phyloP scores from a whole-genome alignment of 1,284 basidiomycete genomes.

The Cerioporus squamosus region DNA sequence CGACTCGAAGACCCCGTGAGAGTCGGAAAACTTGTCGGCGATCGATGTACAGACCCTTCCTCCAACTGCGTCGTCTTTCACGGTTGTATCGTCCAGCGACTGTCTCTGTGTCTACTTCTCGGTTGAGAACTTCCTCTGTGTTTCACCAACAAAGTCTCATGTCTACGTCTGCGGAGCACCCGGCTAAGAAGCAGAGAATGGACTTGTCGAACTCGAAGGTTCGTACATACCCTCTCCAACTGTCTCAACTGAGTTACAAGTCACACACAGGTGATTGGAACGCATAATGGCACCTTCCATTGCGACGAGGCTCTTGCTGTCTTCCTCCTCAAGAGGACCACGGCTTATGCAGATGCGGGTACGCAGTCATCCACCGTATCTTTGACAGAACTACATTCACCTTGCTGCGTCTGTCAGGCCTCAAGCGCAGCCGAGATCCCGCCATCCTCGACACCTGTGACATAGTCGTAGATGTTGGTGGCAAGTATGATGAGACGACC shows the following conservation, averaged over 20 bases:
- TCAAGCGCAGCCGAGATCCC: slow-evolving; percentile 86
- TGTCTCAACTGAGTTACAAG: not conserved
- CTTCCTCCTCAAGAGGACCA: slow-evolving; percentile 85
- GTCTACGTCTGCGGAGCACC: slow-evolving; percentile 39
- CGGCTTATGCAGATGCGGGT: slow-evolving; percentile 79
- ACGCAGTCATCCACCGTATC: slow-evolving; percentile 19
- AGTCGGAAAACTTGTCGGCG: slow-evolving; percentile 9
- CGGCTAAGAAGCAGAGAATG: slow-evolving; percentile 55
- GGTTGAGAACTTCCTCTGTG: too few relatives aligned
- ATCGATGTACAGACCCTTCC: not conserved
- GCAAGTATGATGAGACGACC: slow-evolving; percentile 81
- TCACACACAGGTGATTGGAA: slow-evolving; percentile 73
- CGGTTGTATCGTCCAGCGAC: not conserved
- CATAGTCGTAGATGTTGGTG: slow-evolving; percentile 98
- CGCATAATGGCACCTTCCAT: slow-evolving; percentile 96
- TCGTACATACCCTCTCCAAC: not conserved
- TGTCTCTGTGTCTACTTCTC: too few relatives aligned
- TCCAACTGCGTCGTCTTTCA: slow-evolving; percentile 1
- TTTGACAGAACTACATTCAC: too few relatives aligned
- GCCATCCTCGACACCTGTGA: slow-evolving; percentile 82
- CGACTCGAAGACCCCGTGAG: slow-evolving; percentile 11
- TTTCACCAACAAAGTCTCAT: slow-evolving; percentile 21
- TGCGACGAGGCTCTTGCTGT: slow-evolving; percentile 96
- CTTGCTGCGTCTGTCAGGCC: slow-evolving; percentile 46
- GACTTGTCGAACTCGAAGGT: slow-evolving; percentile 42